Evolutionary conservation across 2,329 filamentous ascomycete species (phyloP).

Genomic region (Pseudogymnoascus sp.): DNA sequence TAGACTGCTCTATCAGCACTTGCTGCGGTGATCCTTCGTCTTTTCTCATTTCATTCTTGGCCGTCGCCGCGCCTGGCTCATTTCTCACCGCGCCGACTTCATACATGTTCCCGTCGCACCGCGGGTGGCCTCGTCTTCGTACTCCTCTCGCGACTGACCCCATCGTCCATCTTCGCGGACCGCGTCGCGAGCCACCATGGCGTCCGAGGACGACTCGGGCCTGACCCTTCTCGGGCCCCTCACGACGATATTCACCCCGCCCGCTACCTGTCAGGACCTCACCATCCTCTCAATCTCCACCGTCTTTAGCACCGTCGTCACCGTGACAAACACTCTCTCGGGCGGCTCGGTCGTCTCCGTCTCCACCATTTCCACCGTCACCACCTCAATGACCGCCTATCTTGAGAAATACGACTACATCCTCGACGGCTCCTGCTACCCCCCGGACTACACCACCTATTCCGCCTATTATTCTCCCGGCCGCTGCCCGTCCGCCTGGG

Average conservation of each 20-base stretch:
- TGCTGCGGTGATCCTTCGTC: neutral
- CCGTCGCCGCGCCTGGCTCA: neutral
- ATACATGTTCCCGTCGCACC: neutral
- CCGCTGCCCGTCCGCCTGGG: neutral
- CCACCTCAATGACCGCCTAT: neutral
- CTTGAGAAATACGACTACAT: neutral
- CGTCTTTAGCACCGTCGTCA: neutral
- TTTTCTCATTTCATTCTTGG: neutral
- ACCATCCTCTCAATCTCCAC: conserved; percentile 9
- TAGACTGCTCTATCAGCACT: neutral
- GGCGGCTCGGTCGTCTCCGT: conserved; percentile 10
- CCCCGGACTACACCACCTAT: neutral
- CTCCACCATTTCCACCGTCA: conserved; percentile 10
- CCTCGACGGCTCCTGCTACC: neutral
- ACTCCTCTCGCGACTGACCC: neutral
- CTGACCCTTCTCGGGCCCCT: conserved; percentile 11
- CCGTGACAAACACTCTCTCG: conserved; percentile 12
- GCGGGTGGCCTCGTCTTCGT: neutral
- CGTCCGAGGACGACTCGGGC: neutral
- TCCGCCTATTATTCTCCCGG: neutral
- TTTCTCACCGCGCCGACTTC: neutral
- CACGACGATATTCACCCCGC: conserved; percentile 14
- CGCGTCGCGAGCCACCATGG: neutral
- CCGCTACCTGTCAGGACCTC: conserved; percentile 10
- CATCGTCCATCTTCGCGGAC: neutral